Base-by-base conservation (phyloP, 176 grass and related monocot genomes). In the Musa troglodytarum region DNA sequence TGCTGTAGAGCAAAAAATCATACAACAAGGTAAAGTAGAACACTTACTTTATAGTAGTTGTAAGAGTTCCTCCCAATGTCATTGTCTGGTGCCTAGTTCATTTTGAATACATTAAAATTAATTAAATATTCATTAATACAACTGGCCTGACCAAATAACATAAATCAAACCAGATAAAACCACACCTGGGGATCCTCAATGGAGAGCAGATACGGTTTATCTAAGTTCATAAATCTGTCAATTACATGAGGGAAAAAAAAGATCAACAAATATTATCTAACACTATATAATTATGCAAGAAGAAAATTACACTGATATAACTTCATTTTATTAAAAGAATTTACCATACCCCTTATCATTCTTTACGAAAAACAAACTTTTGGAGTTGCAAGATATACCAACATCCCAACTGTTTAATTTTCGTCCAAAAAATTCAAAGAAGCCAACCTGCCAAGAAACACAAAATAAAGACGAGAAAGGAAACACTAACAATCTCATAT, bases 21-120 rank as follows among this genome's bases (percentile, higher is more conserved):
- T 25, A 16, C 11, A 28, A 20, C n/a, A 21, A 20, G 20, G 24
- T n/a, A 61, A 11, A 56, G 49, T 25, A 74, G 22, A 74, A 52
- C 53, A n/a, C 52, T 68, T 83, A 95, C 96, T 91, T 89, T 99
- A 81, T 80, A 99, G 76, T 92, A 99, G 82, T 95, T 99, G 43
- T 92, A 99, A 11, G 96, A 99, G 80, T 86, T 99, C 83, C 85
- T 95, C 77, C 84, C 91, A n/a, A 99, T 89, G 77, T 99, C 96
- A 89, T 95, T 99, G 75, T 94, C 91, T 69, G 91, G 79, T 66
- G 78, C 85, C 96, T 99, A 80, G 57, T 49, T 25, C 67, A 82
- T 53, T 6, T 77, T 63, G 34, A 43, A 43, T 43, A 43, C 69
- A 74, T 59, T 73, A 14, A 79, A 65, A 52, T 24, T 14, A 80